Evolutionary conservation across 2,329 filamentous ascomycete genomes (phyloP), one percentile per base, ranked within the genome.

Genomic region (Colletotrichum chrysophilum): DNA sequence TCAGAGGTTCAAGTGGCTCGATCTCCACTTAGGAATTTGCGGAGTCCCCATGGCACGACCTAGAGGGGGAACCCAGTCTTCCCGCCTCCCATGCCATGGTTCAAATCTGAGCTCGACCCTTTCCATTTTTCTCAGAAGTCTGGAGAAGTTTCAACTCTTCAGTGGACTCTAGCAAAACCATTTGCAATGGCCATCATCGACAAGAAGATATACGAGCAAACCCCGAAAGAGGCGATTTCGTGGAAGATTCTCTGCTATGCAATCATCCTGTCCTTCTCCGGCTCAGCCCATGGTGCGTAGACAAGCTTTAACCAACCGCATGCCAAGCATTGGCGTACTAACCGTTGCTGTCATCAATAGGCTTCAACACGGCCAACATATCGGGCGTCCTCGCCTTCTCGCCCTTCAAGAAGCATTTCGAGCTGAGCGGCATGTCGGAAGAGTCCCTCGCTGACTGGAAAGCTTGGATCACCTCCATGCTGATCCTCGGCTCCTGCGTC

Each of bases 341-440:
- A 61, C 26, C 28, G 2, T n/a, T 21, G 18, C 18, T 21, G 10
- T 32, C 28, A 4, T 5, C 28, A 26, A 32, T 4, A 64, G 60
- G 60, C 32, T 64, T 64, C 32, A 64, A 64, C 60, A 64, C 32
- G 30, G 60, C 60, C 10, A 64, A 64, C 28, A 61, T 61, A n/a
- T 61, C 58, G 16, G 58, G 58, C 10, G 58, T 61, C 26, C 58
- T 61, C 58, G 58, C 58, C 18, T 30, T 61, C 26, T 30, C 26
- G 6, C 58, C 58, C 9, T 61, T 61, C 58, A 61, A 61, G 28
- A 30, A n/a, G 4, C 60, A 43, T 2, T 64, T 64, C 32, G 30
- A 24, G 30, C 32, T 64, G 16, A 38, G 34, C 60, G 32, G 26
- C 32, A 64, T 64, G 30, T 36, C 60, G 10, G 60, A 36, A 13